Evolutionary conservation across 257 asterid genomes (phyloP).

Genomic region (Solanum chmielewskii): DNA sequence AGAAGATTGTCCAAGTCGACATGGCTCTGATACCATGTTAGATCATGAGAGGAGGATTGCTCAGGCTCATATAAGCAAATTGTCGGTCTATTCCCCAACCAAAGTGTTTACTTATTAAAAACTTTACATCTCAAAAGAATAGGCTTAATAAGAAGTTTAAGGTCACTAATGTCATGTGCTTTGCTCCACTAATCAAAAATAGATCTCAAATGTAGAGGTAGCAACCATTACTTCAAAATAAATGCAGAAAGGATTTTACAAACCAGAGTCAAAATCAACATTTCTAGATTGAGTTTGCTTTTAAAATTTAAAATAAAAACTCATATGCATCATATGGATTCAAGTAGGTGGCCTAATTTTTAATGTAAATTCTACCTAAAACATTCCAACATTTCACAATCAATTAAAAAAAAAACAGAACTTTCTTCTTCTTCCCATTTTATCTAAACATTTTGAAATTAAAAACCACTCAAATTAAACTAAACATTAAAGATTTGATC

Average conservation of each 20-base stretch:
- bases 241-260: background rate
- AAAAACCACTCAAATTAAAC: background rate
- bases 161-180: background rate
- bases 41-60: too few relatives aligned
- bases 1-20: too few relatives aligned
- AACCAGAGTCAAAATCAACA: background rate
- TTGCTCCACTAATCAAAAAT: background rate
- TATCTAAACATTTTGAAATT: background rate
- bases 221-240: background rate
- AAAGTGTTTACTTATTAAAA: background rate
- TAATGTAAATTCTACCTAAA: background rate
- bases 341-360: background rate
- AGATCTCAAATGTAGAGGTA: background rate
- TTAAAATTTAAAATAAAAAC: background rate
- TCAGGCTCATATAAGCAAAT: background rate
- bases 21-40: too few relatives aligned
- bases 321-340: background rate
- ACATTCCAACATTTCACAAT: background rate
- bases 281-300: background rate
- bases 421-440: background rate
- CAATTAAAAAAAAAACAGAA: background rate
- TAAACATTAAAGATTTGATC: background rate
- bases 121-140: background rate
- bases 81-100: background rate
- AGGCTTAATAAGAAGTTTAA: background rate